Percentiles rank a stretch among this genome's conserved stretches.
Conservation (phyloP, 768 basidiomycete genomes). For the Tricholoma sp. region DNA sequence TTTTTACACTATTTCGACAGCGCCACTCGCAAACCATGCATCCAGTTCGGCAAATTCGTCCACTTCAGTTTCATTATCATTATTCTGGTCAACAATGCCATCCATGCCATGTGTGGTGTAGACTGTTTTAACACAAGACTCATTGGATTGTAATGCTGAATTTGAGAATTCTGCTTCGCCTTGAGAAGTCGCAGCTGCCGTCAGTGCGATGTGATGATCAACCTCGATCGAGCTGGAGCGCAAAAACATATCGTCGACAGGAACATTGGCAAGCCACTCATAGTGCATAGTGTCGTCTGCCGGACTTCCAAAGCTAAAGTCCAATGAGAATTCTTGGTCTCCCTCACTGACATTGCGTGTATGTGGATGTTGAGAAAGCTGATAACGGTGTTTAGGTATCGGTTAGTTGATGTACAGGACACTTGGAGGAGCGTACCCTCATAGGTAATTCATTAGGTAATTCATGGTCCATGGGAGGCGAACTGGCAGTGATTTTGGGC, state of each 20-base stretch:
- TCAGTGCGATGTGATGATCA: background rate
- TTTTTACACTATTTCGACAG: conserved; percentile 45
- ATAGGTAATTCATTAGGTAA: too few species aligned
- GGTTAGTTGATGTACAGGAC: background rate
- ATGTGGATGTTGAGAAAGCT: background rate
- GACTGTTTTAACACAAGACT: background rate
- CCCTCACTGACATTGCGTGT: background rate
- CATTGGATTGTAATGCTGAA: background rate
- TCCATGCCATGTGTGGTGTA: background rate
- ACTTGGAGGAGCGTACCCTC: background rate
- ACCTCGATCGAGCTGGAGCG: conserved; percentile 19
- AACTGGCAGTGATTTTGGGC: background rate
- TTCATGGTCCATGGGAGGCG: background rate
- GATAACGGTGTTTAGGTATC: background rate
- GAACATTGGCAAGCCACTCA: background rate
- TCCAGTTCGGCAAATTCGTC: conserved; percentile 65
- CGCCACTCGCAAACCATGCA: conserved; percentile 62
- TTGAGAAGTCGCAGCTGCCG: background rate
- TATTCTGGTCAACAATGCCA: background rate
- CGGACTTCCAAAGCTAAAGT: background rate
- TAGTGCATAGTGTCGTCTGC: background rate
- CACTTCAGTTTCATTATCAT: conserved; percentile 11
- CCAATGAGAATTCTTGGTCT: background rate
- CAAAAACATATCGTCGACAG: conserved; percentile 25
- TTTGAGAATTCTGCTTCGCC: background rate